These are phyloP conservation scores for Pythium pyrilobum DNA, from an alignment of 352 stramenopile genomes.

Conservation along the genomic window DNA sequence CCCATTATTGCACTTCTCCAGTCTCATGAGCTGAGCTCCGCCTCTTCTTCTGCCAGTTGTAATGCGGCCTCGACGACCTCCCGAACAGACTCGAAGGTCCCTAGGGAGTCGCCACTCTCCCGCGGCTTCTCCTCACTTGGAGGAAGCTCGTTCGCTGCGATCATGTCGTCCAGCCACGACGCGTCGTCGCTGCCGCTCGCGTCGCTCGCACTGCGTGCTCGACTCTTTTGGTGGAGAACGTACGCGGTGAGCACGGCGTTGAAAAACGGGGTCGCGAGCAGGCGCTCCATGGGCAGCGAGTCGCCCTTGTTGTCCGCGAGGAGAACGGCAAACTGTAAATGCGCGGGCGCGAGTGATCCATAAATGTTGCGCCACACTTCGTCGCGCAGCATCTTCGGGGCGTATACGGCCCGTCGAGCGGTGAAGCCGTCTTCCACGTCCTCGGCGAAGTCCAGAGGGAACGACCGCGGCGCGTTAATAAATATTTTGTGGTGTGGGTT, in stretches of 20 bases:
- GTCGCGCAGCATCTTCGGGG: slow-evolving; percentile 69
- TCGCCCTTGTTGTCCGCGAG: slow-evolving; percentile 60
- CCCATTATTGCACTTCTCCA: not conserved
- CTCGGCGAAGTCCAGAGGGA: slow-evolving; percentile 44
- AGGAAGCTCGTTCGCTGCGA: not conserved
- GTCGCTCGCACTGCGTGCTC: slow-evolving; percentile 17
- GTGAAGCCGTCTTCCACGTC: slow-evolving; percentile 36
- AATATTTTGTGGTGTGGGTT: slow-evolving; percentile 81
- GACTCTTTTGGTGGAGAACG: slow-evolving; percentile 44
- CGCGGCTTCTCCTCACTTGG: not conserved
- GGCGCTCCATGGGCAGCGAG: slow-evolving; percentile 53
- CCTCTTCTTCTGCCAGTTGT: slow-evolving; percentile 55
- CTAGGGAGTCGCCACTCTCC: not conserved
- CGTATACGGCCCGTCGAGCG: slow-evolving; percentile 47
- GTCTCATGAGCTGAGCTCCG: slow-evolving; percentile 29
- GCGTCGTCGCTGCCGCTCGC: slow-evolving; percentile 14
- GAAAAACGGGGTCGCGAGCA: slow-evolving; percentile 61
- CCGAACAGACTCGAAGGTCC: slow-evolving; percentile 25
- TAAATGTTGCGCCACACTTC: slow-evolving; percentile 70
- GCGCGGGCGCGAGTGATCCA: slow-evolving; percentile 43
- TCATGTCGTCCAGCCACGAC: slow-evolving; percentile 19
- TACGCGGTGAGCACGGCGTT: slow-evolving; percentile 60
- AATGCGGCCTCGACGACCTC: slow-evolving; percentile 54
- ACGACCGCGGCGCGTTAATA: slow-evolving; percentile 72
- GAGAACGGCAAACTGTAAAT: slow-evolving; percentile 51